Evolutionary conservation across 2,329 filamentous ascomycete species (phyloP), one percentile per base, ranked within the genome.

Genomic region (Penicillium oxalicum): DNA sequence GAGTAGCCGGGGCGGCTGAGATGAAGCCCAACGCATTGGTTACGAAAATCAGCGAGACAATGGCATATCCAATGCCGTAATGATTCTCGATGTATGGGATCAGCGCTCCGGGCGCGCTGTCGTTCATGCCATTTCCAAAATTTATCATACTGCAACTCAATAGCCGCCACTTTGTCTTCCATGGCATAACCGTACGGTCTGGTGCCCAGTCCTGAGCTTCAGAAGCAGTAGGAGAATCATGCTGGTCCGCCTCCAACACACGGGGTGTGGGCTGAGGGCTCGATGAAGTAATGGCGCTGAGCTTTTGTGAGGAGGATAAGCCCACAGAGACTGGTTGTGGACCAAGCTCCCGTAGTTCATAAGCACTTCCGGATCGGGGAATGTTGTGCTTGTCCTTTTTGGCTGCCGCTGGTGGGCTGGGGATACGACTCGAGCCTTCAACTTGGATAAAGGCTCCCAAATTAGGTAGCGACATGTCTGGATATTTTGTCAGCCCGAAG

Each of bases 41-140:
- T 28, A 93, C 79, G 71, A 93, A 94, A 61, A 94, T 87, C 34
- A 91, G 73, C 2, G 88, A 91, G 2, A 93, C 86, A 7, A 88
- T 70, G 2, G 83, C 85, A 64, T 93, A 91, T 37, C 84, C 84
- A 48, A 93, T 88, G 49, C 76, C 57, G 62, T 91, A 94, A 59
- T 86, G 80, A 65, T 71, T 75, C 64, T 91, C 86, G 67, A 94
- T 86, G 61, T 89, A 89, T 0, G 88, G 88, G 57, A 94, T 87
- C 49, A 93, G 63, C 9, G 88, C 87, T 61, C 88, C 88, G 1
- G 87, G 81, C 0, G 86, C 83, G 37, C 82, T 80, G 66, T 94
- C 89, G 57, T 81, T 87, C 50, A 93, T 70, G 0, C 87, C 89
- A 58, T 84, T 83, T 2, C 77, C 76, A 52, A 93, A 77, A 50